Percentiles rank a stretch among this genome's conserved stretches.
These are phyloP conservation scores for Mucor racemosus DNA, from an alignment of 371 early-diverging fungal species.

Conservation along the genomic window DNA sequence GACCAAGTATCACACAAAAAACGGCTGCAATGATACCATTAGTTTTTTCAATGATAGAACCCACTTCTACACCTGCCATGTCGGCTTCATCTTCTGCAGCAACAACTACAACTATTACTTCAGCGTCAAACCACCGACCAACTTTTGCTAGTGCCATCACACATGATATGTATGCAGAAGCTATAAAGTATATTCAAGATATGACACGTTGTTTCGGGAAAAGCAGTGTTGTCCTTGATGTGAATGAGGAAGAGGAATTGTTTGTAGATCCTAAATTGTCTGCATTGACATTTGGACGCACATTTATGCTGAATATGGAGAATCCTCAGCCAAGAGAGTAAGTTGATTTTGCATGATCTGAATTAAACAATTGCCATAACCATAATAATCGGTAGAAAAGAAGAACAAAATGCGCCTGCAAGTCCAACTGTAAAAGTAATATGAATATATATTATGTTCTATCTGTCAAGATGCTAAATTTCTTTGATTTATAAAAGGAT, in stretches of 20 bases:
- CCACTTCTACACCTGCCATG: constrained; percentile 5
- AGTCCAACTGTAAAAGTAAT: constrained; percentile 1
- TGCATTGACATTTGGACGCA: constrained; percentile 38
- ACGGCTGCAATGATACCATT: constrained; percentile 37
- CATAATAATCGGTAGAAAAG: neutral
- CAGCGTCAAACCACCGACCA: neutral
- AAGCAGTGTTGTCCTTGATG: constrained; percentile 38
- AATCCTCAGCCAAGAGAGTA: constrained; percentile 42
- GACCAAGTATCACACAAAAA: constrained; percentile 8
- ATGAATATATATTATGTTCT: no score
- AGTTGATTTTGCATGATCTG: neutral
- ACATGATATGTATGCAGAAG: constrained; percentile 49
- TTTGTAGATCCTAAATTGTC: constrained; percentile 34
- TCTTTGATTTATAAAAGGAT: neutral
- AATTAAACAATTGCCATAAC: neutral
- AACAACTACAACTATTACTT: neutral
- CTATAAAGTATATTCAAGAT: constrained; percentile 36
- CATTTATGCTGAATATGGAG: constrained; percentile 45
- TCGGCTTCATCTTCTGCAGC: neutral
- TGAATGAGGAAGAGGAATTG: constrained; percentile 34
- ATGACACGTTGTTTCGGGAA: constrained; percentile 37
- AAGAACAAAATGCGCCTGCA: neutral
- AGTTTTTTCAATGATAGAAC: constrained; percentile 37
- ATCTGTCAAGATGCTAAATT: neutral
- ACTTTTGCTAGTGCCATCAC: constrained; percentile 30